A percentile compares a stretch with the other conserved stretches of the same genome.
Evolutionary conservation across 2,329 filamentous ascomycete genomes (phyloP).

Genomic region (Paraphaeosphaeria minitans): DNA sequence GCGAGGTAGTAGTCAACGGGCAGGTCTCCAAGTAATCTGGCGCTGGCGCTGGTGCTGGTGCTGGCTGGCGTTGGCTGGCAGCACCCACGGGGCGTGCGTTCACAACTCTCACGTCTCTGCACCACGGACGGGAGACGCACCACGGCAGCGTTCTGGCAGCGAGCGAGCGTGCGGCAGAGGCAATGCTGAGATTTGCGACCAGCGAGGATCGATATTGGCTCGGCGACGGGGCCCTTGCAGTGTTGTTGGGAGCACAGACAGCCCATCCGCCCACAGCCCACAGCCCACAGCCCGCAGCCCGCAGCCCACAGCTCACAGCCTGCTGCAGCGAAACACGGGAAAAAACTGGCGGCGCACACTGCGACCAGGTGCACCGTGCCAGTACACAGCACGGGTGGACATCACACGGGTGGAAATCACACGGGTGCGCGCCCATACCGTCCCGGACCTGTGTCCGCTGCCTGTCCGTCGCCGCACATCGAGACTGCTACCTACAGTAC

Average conservation of each 20-base stretch:
- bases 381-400: no score
- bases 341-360: conserved; percentile 1
- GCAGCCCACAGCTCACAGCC: conserved; percentile 7
- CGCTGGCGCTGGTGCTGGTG: neutral
- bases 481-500: neutral
- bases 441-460: neutral
- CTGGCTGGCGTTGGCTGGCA: neutral
- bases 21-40: no score
- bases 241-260: neutral
- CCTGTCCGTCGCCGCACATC: neutral
- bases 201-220: conserved; percentile 10
- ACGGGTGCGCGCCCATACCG: neutral
- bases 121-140: neutral
- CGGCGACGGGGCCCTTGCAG: conserved; percentile 7
- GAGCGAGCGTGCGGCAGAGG: neutral
- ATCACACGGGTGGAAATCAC: conserved; percentile 9
- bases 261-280: no score
- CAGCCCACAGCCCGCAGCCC: no score
- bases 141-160: neutral
- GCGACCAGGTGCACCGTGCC: neutral
- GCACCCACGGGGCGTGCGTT: neutral
- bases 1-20: no score
- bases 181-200: neutral
- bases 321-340: conserved; percentile 15
- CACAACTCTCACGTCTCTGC: neutral